Conservation (phyloP, 1,139 yeast species). For the Blastobotrys arbuscula region DNA sequence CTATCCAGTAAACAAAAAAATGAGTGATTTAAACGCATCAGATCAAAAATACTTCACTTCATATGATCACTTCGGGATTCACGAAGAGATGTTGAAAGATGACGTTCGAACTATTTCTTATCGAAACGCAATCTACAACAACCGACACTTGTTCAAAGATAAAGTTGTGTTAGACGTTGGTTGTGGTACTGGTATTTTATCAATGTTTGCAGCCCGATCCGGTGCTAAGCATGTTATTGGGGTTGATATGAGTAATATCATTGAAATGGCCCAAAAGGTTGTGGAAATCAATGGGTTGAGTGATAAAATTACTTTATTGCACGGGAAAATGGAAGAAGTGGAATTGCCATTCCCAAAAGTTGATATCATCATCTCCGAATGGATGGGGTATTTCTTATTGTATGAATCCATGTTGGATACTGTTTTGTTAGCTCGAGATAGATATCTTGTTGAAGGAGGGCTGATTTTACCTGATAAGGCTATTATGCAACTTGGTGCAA, state of each 20-base stretch:
- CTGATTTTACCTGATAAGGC: conserved; percentile 94
- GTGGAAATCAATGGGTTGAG: conserved; percentile 77
- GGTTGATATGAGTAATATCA: conserved; percentile 95
- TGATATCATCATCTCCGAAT: conserved; percentile 93
- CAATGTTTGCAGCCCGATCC: conserved; percentile 97
- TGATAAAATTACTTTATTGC: conserved; percentile 81
- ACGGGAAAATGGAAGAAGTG: conserved; percentile 95
- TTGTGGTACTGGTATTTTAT: conserved; percentile 94
- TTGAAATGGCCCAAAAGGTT: conserved; percentile 87
- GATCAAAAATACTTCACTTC: conserved; percentile 94
- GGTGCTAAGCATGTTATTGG: conserved; percentile 97
- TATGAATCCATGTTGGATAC: conserved; percentile 99
- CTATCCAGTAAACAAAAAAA: neutral
- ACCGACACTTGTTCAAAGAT: conserved; percentile 83
- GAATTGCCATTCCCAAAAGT: conserved; percentile 70
- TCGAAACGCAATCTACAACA: conserved; percentile 88
- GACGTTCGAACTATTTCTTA: conserved; percentile 87
- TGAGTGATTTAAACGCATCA: conserved; percentile 31
- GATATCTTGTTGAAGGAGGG: conserved; percentile 80
- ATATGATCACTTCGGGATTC: conserved; percentile 95
- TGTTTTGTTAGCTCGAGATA: conserved; percentile 90
- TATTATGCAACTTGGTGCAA: conserved; percentile 82
- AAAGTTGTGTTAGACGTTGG: conserved; percentile 98
- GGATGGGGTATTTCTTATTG: conserved; percentile 98
- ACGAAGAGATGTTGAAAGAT: conserved; percentile 98